These are phyloP conservation scores for Opeltia flavorubescens DNA, from an alignment of 495 filamentous ascomycete genomes.

Conservation along the genomic window DNA sequence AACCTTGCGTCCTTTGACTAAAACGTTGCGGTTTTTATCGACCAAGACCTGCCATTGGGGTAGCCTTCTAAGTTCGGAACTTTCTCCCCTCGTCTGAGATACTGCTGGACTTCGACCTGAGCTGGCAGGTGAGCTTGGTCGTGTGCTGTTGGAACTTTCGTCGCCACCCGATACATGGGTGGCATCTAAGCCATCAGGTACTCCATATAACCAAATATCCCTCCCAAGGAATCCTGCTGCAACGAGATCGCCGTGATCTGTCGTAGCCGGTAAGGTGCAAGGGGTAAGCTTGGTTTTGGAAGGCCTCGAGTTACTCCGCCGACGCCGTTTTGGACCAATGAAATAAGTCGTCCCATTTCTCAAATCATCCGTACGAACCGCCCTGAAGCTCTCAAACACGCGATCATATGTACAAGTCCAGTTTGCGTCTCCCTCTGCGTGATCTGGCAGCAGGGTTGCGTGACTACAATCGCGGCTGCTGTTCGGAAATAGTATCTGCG, in stretches of 20 bases:
- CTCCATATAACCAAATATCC: slow-evolving; percentile 66
- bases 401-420: slow-evolving; percentile 75
- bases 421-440: slow-evolving; percentile 53
- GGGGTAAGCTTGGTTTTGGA: slow-evolving; percentile 36
- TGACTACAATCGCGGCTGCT: slow-evolving; percentile 61
- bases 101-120: slow-evolving; percentile 5
- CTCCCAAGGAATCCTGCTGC: slow-evolving; percentile 61
- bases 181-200: slow-evolving; percentile 60
- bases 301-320: slow-evolving; percentile 10
- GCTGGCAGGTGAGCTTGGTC: not conserved
- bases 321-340: slow-evolving; percentile 43
- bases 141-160: slow-evolving; percentile 12
- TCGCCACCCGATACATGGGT: slow-evolving; percentile 13
- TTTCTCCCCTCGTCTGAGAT: slow-evolving; percentile 15
- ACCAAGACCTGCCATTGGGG: slow-evolving; percentile 59
- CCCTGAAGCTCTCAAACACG: slow-evolving; percentile 61
- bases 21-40: slow-evolving; percentile 49
- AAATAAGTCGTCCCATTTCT: slow-evolving; percentile 72
- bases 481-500: slow-evolving; percentile 75
- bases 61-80: slow-evolving; percentile 19
- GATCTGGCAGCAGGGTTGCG: slow-evolving; percentile 55
- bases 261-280: slow-evolving; percentile 53
- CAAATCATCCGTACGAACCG: slow-evolving; percentile 57
- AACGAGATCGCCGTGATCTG: slow-evolving; percentile 54
- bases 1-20: slow-evolving; percentile 45